phyloP scores from a whole-genome alignment of 805 yeast genomes.

The Metschnikowia vanudenii region DNA sequence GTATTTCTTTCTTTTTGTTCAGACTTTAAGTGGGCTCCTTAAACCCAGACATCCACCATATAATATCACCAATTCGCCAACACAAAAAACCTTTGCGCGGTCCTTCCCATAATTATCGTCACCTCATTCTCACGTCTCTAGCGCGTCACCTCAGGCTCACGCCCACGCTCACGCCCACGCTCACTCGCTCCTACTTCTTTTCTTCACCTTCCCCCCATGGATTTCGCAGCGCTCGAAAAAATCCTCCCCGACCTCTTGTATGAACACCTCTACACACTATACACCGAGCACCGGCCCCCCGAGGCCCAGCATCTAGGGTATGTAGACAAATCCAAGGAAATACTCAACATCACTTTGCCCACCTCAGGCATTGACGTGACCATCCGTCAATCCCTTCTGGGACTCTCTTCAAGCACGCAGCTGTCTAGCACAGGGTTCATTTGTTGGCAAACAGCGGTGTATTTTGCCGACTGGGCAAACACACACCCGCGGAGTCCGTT shows the following conservation, averaged over 20 bases:
- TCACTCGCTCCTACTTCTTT: no score
- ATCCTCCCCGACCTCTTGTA: constrained; percentile 20
- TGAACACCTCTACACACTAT: constrained; percentile 35
- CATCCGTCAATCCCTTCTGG: constrained; percentile 35
- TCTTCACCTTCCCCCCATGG: background rate
- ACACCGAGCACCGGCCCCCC: constrained; percentile 27
- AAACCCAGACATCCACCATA: no score
- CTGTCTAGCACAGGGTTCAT: constrained; percentile 61
- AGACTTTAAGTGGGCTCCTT: no score
- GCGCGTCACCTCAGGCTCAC: no score
- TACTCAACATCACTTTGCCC: constrained; percentile 24
- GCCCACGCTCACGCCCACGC: no score
- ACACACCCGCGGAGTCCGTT: constrained; percentile 29
- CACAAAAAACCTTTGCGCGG: no score
- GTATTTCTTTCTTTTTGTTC: no score
- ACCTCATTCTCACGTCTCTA: no score
- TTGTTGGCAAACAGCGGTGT: constrained; percentile 54
- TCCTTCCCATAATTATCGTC: no score
- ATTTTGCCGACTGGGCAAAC: constrained; percentile 55
- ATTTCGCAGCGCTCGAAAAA: constrained; percentile 1
- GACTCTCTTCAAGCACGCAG: constrained; percentile 31
- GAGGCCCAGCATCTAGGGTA: constrained; percentile 35
- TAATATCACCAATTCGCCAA: no score
- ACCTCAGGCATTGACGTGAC: constrained; percentile 24
- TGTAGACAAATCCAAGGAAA: constrained; percentile 29